These are phyloP conservation scores for Dalbergia cultrata DNA, from an alignment of 306 rosid species.

Conservation along the genomic window DNA sequence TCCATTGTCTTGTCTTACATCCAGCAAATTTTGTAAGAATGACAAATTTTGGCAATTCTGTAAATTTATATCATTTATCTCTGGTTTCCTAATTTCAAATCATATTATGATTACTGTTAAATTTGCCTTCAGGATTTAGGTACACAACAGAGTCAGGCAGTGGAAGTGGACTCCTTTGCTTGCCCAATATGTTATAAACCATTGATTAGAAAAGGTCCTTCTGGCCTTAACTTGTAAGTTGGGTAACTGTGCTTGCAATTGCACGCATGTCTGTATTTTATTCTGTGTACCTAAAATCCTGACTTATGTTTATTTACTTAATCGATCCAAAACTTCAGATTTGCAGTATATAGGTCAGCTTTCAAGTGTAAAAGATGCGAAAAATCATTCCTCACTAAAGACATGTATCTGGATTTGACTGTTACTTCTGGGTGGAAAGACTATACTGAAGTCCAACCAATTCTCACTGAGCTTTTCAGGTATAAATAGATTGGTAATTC, in stretches of 20 bases:
- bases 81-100: neutral
- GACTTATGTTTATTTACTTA: conserved; percentile 25
- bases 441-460: conserved; percentile 75
- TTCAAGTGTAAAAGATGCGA: conserved; percentile 84
- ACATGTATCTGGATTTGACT: conserved; percentile 80
- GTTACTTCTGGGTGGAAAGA: conserved; percentile 75
- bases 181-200: conserved; percentile 96
- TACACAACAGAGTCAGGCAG: conserved; percentile 52
- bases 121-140: conserved; percentile 54
- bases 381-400: conserved; percentile 85
- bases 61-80: neutral
- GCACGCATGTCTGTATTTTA: neutral
- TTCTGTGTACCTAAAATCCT: conserved; percentile 14
- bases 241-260: conserved; percentile 9
- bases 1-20: no score
- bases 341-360: conserved; percentile 87
- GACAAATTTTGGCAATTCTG: neutral
- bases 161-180: conserved; percentile 63
- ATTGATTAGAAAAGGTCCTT: conserved; percentile 85
- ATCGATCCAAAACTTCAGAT: conserved; percentile 57
- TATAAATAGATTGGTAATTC: conserved; percentile 32
- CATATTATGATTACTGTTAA: conserved; percentile 12
- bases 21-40: neutral
- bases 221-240: conserved; percentile 89
- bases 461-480: conserved; percentile 82